Conservation (phyloP, 192 early-diverging fungal genomes). For the Chytriomyces hyalinus region DNA sequence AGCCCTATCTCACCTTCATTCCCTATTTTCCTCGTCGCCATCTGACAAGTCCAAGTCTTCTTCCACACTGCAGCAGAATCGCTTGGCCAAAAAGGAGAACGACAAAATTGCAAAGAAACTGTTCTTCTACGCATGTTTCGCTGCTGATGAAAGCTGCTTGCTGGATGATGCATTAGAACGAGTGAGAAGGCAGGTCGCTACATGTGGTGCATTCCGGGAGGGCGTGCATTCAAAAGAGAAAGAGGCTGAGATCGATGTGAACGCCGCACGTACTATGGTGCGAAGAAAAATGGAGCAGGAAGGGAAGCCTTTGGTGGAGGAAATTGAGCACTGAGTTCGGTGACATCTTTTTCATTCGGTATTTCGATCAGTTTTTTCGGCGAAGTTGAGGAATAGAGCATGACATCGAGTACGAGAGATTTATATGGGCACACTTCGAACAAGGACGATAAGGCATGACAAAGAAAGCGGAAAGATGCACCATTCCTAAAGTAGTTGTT, state of each 20-base stretch:
- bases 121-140: conserved; percentile 25
- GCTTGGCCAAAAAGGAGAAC: not conserved
- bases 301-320: not conserved
- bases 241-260: not conserved
- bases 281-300: not conserved
- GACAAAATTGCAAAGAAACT: conserved; percentile 3
- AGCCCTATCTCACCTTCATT: conserved; percentile 22
- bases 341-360: not conserved
- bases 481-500: not conserved
- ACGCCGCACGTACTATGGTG: not conserved
- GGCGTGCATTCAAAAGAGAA: not conserved
- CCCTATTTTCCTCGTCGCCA: not conserved
- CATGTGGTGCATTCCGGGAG: not conserved
- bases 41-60: not conserved
- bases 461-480: not conserved
- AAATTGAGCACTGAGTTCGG: not conserved
- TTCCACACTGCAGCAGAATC: not conserved
- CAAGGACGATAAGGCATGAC: not conserved
- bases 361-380: not conserved
- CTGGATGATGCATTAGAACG: not conserved
- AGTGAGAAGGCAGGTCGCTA: not conserved
- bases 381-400: too few relatives aligned
- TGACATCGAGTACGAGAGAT: too few relatives aligned
- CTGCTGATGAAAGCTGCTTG: not conserved
- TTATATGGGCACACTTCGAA: not conserved